Evolutionary conservation across 78 protist genomes (phyloP).

Genomic region (Parvularia atlantis): DNA sequence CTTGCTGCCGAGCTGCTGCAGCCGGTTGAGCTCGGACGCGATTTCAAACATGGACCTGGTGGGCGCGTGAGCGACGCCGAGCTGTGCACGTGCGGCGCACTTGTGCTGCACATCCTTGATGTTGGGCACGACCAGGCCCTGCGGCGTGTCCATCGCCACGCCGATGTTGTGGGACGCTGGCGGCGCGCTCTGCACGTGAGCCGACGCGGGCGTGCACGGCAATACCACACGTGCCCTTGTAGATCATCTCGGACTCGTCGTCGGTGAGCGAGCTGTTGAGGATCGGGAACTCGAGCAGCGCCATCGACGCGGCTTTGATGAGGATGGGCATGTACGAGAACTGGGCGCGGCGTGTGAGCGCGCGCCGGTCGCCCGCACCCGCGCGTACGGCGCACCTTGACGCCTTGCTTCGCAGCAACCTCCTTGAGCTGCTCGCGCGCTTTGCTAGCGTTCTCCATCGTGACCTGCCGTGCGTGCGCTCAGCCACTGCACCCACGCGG

Average conservation of each 20-base stretch:
- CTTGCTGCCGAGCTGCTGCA: conserved; percentile 40
- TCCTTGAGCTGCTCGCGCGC: conserved; percentile 17
- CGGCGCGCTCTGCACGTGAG: neutral
- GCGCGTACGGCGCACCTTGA: too few relatives aligned
- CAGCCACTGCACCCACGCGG: conserved; percentile 27
- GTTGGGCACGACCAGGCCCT: conserved; percentile 87
- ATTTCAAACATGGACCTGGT: conserved; percentile 79
- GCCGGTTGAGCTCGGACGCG: conserved; percentile 76
- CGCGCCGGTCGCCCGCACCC: too few relatives aligned
- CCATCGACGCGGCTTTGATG: conserved; percentile 82
- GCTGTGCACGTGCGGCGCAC: too few relatives aligned
- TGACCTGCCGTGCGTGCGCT: neutral
- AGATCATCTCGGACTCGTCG: conserved; percentile 35
- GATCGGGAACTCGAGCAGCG: conserved; percentile 64
- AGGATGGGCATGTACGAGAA: conserved; percentile 72
- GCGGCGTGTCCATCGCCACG: conserved; percentile 89
- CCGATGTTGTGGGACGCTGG: conserved; percentile 81
- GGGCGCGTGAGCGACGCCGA: too few relatives aligned
- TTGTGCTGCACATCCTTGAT: conserved; percentile 68
- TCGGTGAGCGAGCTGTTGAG: conserved; percentile 55
- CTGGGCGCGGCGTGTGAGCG: too few relatives aligned
- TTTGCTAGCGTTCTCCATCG: conserved; percentile 19
- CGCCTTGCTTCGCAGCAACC: conserved; percentile 47
- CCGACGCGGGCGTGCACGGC: neutral
- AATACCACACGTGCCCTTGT: conserved; percentile 26